Evolutionary conservation across 129 eudicot species (phyloP), one percentile per base, ranked within the genome.

Genomic region (Saposhnikovia divaricata): DNA sequence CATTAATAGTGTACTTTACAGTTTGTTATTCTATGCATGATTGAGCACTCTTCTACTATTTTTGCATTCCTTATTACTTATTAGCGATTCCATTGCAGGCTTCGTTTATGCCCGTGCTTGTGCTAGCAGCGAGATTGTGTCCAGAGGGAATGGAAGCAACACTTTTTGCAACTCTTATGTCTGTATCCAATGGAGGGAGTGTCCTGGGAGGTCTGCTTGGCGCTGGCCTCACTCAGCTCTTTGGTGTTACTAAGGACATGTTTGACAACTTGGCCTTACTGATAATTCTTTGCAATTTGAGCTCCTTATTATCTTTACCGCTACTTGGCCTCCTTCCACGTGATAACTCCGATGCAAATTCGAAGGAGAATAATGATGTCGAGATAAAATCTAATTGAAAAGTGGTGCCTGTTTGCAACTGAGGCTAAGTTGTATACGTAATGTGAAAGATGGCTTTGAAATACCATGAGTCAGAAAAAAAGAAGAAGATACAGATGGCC

Each of bases 61-160:
- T 27, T 38, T 69, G 42, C 51, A 59, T 45, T 71, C 14, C 65
- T 77, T 39, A 38, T 44, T 40, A 59, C 68, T 59, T n/a, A 59
- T n/a, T 59, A 75, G 39, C 21, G n/a, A 66, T 84, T 47, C 46
- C 48, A 31, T 82, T 77, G 73, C 89, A 94, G 98, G 97, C 95
- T 8, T 94, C 98, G 7, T 92, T 94, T 83, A 94, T 94, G 98
- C 98, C 98, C 9, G 96, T 92, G 79, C 98, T 94, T 65, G 97
- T 94, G 53, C 82, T 94, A 84, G 98, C 98, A 42, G 98, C 98
- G 48, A 90, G 86, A 85, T 78, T 92, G 71, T 94, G 98, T 78
- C 98, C 98, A 7, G 87, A 87, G 81, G 98, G 97, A 66, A 90
- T 92, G 96, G 98, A 94, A 87, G 98, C 98, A 72, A 94, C 98